Conservation (phyloP, 2,329 filamentous ascomycete genomes). For the Diaporthe destruens region DNA sequence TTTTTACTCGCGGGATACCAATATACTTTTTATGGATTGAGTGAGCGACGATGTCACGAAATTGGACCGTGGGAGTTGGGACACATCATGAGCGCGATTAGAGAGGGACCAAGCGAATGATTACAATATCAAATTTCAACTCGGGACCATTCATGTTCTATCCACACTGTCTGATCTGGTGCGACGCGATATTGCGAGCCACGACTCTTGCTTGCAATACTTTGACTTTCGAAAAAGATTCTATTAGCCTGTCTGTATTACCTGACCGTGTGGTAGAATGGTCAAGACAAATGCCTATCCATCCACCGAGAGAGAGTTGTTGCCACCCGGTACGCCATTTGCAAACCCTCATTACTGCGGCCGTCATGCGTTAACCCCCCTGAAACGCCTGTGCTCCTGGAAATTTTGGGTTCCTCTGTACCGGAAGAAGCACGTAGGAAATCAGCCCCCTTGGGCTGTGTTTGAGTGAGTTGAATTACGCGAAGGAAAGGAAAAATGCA, state of each 20-base stretch:
- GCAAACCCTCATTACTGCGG: not conserved
- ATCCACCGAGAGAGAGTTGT: not conserved
- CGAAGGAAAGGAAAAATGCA: not conserved
- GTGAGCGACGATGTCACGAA: not conserved
- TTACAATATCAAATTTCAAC: not conserved
- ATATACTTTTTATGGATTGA: not conserved
- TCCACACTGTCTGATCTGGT: no score
- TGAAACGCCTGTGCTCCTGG: conserved; percentile 18
- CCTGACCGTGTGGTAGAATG: not conserved
- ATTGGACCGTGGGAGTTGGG: not conserved
- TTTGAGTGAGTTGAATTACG: conserved; percentile 7
- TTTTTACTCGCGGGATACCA: not conserved
- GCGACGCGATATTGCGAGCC: not conserved
- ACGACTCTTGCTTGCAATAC: not conserved
- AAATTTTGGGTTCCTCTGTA: not conserved
- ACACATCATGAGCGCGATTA: not conserved
- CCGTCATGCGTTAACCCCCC: not conserved
- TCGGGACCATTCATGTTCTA: no score
- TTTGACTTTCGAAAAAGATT: not conserved
- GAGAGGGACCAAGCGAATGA: not conserved
- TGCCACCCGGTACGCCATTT: conserved; percentile 1
- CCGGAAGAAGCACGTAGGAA: not conserved
- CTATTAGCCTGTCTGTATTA: conserved; percentile 15
- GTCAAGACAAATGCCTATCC: not conserved
- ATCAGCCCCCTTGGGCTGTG: not conserved